Evolutionary conservation across 2,329 filamentous ascomycete species (phyloP).

Genomic region (Aureobasidium sp.): DNA sequence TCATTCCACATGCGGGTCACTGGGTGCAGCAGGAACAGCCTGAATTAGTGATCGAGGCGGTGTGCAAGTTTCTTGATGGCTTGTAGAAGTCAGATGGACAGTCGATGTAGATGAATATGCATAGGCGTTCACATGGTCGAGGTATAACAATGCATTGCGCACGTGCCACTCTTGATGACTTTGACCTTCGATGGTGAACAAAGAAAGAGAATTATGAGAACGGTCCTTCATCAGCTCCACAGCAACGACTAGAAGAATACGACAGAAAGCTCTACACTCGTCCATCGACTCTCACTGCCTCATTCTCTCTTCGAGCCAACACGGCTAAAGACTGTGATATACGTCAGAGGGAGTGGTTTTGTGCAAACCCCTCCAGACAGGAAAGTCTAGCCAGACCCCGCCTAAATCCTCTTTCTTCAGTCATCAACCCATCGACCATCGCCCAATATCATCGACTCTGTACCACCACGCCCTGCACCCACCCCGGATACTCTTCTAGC

Average conservation of each 20-base stretch:
- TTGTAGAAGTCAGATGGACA: background rate
- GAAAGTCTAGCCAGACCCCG: constrained; percentile 1
- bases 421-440: background rate
- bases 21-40: constrained; percentile 63
- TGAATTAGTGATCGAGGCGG: constrained; percentile 40
- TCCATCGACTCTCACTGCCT: no score
- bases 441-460: background rate
- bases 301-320: background rate
- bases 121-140: background rate
- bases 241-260: background rate
- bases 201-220: background rate
- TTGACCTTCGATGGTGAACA: background rate
- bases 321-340: background rate
- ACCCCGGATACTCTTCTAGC: background rate
- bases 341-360: background rate
- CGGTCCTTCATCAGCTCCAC: background rate
- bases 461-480: background rate
- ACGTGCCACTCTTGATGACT: background rate
- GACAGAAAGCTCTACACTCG: background rate
- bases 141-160: constrained; percentile 1
- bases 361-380: background rate
- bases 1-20: constrained; percentile 56
- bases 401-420: constrained; percentile 6
- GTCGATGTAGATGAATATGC: background rate
- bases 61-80: constrained; percentile 34